Conservation (phyloP, 495 filamentous ascomycete genomes). For the Jackrogersella multiformis region DNA sequence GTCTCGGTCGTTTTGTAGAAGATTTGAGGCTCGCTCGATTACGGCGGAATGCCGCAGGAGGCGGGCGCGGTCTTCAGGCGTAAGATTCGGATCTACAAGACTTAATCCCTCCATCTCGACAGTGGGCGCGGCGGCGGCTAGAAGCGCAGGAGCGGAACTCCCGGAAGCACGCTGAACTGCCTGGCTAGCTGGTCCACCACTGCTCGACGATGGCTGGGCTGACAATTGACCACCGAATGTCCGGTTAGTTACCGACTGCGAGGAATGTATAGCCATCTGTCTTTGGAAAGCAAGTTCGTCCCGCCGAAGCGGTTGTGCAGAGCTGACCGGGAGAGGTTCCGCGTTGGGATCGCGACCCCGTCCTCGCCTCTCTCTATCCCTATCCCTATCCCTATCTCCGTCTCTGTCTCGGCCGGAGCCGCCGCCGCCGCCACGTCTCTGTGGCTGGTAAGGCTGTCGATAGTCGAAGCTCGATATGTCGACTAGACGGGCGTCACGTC, state of each 20-base stretch:
- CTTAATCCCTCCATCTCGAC: conserved; percentile 51
- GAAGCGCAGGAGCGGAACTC: conserved; percentile 15
- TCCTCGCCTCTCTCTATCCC: conserved; percentile 55
- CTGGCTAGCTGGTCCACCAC: conserved; percentile 25
- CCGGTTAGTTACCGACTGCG: conserved; percentile 77
- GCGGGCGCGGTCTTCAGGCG: conserved; percentile 81
- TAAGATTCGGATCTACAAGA: conserved; percentile 57
- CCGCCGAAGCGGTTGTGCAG: conserved; percentile 81
- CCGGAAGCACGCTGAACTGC: conserved; percentile 4
- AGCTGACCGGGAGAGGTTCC: conserved; percentile 78
- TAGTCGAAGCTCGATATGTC: conserved; percentile 88
- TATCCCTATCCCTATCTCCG: conserved; percentile 48
- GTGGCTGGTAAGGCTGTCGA: conserved; percentile 72
- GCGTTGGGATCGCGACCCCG: conserved; percentile 70
- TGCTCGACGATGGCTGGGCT: conserved; percentile 43
- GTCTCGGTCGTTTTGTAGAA: conserved; percentile 74
- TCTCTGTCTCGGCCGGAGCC: conserved; percentile 46
- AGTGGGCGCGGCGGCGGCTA: conserved; percentile 23
- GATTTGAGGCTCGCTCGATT: conserved; percentile 80
- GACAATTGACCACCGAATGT: conserved; percentile 86
- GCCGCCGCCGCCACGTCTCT: conserved; percentile 65
- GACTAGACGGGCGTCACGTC: conserved; percentile 84
- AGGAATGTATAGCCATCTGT: conserved; percentile 88
- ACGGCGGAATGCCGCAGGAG: conserved; percentile 80
- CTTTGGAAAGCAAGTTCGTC: conserved; percentile 94